Base-by-base conservation (phyloP, 139 green algal genomes). In the Chlorella sp. region DNA sequence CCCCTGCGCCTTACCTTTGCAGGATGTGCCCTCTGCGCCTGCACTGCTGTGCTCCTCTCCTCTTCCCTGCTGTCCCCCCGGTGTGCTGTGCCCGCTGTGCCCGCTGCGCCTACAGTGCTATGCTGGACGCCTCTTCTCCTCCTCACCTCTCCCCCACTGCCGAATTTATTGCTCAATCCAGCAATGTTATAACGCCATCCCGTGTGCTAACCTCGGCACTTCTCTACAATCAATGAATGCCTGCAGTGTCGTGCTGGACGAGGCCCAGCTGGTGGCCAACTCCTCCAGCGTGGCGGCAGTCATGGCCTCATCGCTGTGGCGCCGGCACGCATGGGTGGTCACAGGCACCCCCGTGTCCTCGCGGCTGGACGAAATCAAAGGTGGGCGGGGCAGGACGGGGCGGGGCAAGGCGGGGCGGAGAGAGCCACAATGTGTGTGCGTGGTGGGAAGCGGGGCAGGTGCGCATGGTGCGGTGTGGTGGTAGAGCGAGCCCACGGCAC, bases 231-330 rank as follows among this genome's bases (percentile, higher is more conserved):
- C 11, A 11, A 5, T 75, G 18, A 18, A 75, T 75, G 30, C 71
- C 32, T 42, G 73, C 79, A 80, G 83, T 7, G 89, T 96, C 76
- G 42, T 92, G 89, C 92, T 96, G 90, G 94, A 96, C 42, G 94
- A 96, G 91, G 94, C 94, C 0, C 94, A 96, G 92, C 88, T 95
- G 80, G 92, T 96, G 61, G 92, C 94, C n/a, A 92, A 93, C 88
- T 91, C 85, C 83, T 92, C 84, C 86, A 92, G 77, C 26, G 91
- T 94, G 30, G 93, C 93, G 9, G 94, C 93, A 0, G 34, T 93
- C n/a, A 88, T 93, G 81, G 90, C 89, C n/a, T 92, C 83, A 83
- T 89, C 71, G 21, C 89, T 96, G 28, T 96, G 88, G 88, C 88
- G 94, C 0, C 91, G 94, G 0, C 93, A 96, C 69, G 94, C 94